Base-by-base conservation (phyloP, 2,329 filamentous ascomycete genomes). In the Talaromyces funiculosus region DNA sequence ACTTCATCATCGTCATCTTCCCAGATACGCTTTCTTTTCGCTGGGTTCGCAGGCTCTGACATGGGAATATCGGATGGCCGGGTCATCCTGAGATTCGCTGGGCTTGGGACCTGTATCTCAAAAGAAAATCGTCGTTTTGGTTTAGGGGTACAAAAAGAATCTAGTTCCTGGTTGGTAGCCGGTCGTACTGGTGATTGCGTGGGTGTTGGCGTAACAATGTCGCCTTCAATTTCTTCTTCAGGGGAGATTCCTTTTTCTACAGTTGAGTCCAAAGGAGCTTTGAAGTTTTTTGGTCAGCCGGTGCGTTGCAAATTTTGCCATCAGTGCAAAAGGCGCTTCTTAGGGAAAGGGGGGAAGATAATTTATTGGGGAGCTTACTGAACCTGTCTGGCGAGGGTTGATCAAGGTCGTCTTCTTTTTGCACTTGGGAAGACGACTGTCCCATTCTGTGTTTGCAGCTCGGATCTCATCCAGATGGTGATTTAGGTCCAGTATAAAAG, bases 1-100 rank as follows among this genome's bases (percentile, higher is more conserved):
- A 24, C 43, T 29, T 26, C 22, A 26, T 26, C 38, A 7, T 26
- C 40, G 18, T 57, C 26, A 45, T 31, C 29, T 18, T 57, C 24
- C 35, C 35, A 57, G n/a, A 64, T 54, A 29, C 67, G 69, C 59
- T 69, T 73, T 54, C 71, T 69, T 62, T 72, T 73, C 33, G 60
- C 42, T 12, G 64, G 61, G 2, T 63, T 66, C 20, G 64, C 35
- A n/a, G 51, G 42, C 24, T 64, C 58, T 16, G 62, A 57, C 12
- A 58, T 55, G 47, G 40, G 51, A 35, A 37, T 33, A 16, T 40
- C 37, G 33, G 42, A 45, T 33, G 22, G 5, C 20, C 24, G 59
- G 2, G 38, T 40, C 58, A 60, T 54, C 24, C 1, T 26, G 20
- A 38, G 10, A 2, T 49, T 31, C 57, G 40, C 43, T 31, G 40